These are phyloP conservation scores for Fremontodendron californicum DNA, from an alignment of 345 rosid species.

Conservation along the genomic window DNA sequence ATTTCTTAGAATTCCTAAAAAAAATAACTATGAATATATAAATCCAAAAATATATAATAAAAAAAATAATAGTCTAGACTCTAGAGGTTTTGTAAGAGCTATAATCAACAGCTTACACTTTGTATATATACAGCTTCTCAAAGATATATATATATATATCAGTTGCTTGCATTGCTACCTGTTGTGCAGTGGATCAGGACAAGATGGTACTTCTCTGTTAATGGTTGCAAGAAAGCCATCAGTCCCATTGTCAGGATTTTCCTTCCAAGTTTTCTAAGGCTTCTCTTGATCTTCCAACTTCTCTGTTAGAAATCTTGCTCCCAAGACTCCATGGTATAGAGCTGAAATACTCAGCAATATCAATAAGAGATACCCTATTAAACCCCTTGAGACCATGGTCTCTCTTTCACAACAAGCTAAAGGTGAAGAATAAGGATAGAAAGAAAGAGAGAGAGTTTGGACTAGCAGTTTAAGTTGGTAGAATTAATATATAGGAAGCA, in stretches of 20 bases:
- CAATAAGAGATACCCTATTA: too few relatives aligned
- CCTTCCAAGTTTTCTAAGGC: too few relatives aligned
- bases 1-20: too few relatives aligned
- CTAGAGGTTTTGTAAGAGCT: neutral
- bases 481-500: conserved; percentile 15
- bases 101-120: neutral
- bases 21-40: too few relatives aligned
- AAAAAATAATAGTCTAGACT: too few relatives aligned
- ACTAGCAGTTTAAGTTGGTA: neutral
- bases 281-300: neutral
- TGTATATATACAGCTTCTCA: too few relatives aligned
- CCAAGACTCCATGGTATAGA: conserved; percentile 17
- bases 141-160: neutral
- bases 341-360: too few relatives aligned
- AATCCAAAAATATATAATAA: too few relatives aligned
- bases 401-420: neutral
- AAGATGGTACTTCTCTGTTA: conserved; percentile 42
- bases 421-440: neutral
- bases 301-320: conserved; percentile 26
- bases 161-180: conserved; percentile 51
- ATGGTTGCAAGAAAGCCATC: conserved; percentile 21
- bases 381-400: conserved; percentile 28
- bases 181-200: too few relatives aligned
- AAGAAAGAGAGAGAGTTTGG: neutral
- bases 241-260: neutral